Conservation (phyloP, 768 basidiomycete species). For the Cyclocybe aegerita region DNA sequence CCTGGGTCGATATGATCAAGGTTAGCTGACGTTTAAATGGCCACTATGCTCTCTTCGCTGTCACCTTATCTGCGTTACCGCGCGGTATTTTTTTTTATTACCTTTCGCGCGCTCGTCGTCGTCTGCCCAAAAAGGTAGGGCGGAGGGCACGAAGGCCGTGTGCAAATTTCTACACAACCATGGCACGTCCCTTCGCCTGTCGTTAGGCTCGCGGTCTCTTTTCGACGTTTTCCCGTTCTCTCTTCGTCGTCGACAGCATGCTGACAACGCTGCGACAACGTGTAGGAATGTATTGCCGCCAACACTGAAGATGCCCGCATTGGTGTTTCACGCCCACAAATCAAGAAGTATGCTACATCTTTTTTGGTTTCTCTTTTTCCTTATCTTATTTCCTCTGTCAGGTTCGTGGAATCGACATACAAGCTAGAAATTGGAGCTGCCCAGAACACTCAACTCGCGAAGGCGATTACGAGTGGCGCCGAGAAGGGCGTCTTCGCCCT, state of each 20-base stretch:
- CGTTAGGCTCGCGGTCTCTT: background rate
- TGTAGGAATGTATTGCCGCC: slow-evolving; percentile 79
- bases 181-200: slow-evolving; percentile 1
- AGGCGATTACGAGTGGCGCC: slow-evolving; percentile 77
- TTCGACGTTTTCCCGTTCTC: background rate
- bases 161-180: slow-evolving; percentile 8
- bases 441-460: slow-evolving; percentile 76
- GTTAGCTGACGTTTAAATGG: slow-evolving; percentile 34
- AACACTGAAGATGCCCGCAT: slow-evolving; percentile 73
- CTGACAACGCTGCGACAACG: slow-evolving; percentile 13
- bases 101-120: slow-evolving; percentile 9
- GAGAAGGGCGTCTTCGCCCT: slow-evolving; percentile 83
- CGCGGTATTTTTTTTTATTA: slow-evolving; percentile 5
- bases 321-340: slow-evolving; percentile 87
- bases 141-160: slow-evolving; percentile 21
- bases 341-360: slow-evolving; percentile 74
- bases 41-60: background rate
- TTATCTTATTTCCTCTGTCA: slow-evolving; percentile 26
- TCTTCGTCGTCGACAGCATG: slow-evolving; percentile 4
- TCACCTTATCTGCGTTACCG: background rate
- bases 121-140: slow-evolving; percentile 16
- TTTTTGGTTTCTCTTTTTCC: slow-evolving; percentile 9
- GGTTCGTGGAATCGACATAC: slow-evolving; percentile 84
- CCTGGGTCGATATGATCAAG: slow-evolving; percentile 82
- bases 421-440: slow-evolving; percentile 77